Evolutionary conservation across 805 yeast genomes (phyloP).

Genomic region (Ogataea dorogensis): DNA sequence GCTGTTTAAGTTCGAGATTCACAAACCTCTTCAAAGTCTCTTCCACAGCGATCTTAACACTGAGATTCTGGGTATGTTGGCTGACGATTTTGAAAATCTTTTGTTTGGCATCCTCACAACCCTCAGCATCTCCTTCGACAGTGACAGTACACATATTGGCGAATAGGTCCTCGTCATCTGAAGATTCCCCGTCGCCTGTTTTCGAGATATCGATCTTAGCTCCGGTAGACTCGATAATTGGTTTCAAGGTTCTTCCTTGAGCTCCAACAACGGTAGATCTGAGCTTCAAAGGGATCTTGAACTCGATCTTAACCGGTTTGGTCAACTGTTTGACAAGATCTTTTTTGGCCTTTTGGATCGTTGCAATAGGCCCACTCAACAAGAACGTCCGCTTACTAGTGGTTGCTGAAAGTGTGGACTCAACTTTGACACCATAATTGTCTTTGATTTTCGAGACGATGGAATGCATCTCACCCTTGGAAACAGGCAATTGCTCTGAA

Average conservation of each 20-base stretch:
- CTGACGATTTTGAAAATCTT: conserved; percentile 71
- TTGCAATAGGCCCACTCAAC: conserved; percentile 68
- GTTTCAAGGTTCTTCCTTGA: conserved; percentile 78
- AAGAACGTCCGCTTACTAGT: conserved; percentile 80
- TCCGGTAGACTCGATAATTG: conserved; percentile 66
- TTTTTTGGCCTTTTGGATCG: conserved; percentile 68
- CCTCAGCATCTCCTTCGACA: conserved; percentile 81
- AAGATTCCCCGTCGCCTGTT: conserved; percentile 17
- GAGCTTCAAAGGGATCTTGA: conserved; percentile 72
- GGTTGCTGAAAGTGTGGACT: conserved; percentile 75
- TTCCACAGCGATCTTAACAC: conserved; percentile 48
- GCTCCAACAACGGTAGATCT: conserved; percentile 83
- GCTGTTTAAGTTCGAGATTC: conserved; percentile 24
- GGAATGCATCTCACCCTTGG: conserved; percentile 66
- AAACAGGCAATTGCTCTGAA: conserved; percentile 62
- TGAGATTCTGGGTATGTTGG: conserved; percentile 64
- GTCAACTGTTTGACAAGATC: conserved; percentile 75
- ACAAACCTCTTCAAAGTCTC: conserved; percentile 46
- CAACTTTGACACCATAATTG: conserved; percentile 63
- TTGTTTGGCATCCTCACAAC: conserved; percentile 69
- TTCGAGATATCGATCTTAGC: conserved; percentile 69
- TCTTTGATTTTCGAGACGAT: conserved; percentile 62
- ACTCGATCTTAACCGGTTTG: conserved; percentile 60
- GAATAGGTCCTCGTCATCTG: conserved; percentile 58
- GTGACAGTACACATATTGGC: conserved; percentile 60